phyloP scores from a whole-genome alignment of 1,284 basidiomycete genomes.

The Inonotus hispidus region DNA sequence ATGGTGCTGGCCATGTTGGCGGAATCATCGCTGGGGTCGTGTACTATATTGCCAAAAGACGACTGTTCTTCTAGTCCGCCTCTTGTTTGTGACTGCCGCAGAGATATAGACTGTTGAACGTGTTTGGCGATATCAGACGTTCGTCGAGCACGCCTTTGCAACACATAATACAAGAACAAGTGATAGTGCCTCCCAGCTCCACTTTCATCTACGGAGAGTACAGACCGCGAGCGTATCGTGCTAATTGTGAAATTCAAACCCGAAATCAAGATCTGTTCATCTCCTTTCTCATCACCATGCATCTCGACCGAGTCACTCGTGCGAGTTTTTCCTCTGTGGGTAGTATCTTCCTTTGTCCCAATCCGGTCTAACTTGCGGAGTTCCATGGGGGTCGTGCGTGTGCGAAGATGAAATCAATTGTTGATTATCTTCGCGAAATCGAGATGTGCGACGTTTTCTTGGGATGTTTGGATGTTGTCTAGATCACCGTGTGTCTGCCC shows the following conservation, averaged over 20 bases:
- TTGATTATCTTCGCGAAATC: too few species aligned
- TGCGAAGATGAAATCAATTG: too few species aligned
- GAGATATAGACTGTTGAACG: neutral
- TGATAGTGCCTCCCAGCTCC: too few species aligned
- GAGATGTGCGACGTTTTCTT: too few species aligned
- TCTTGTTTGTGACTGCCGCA: neutral
- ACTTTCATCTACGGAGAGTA: too few species aligned
- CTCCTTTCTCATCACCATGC: neutral
- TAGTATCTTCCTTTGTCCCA: too few species aligned
- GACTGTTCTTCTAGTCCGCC: conserved; percentile 9
- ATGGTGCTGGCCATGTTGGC: conserved; percentile 77
- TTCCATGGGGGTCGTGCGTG: too few species aligned
- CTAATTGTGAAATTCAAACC: neutral
- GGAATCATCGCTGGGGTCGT: conserved; percentile 68
- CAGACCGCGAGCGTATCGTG: neutral
- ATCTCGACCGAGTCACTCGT: neutral
- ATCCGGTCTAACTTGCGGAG: too few species aligned
- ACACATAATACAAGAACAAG: too few species aligned
- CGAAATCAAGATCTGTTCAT: neutral
- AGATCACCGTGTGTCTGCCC: too few species aligned
- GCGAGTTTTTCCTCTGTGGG: too few species aligned
- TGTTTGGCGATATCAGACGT: neutral
- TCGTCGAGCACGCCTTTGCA: neutral
- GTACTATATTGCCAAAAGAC: conserved; percentile 37
- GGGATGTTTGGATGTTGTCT: too few species aligned